Evolutionary conservation across 306 rosid genomes (phyloP).

Genomic region (Prinsepia uniflora): DNA sequence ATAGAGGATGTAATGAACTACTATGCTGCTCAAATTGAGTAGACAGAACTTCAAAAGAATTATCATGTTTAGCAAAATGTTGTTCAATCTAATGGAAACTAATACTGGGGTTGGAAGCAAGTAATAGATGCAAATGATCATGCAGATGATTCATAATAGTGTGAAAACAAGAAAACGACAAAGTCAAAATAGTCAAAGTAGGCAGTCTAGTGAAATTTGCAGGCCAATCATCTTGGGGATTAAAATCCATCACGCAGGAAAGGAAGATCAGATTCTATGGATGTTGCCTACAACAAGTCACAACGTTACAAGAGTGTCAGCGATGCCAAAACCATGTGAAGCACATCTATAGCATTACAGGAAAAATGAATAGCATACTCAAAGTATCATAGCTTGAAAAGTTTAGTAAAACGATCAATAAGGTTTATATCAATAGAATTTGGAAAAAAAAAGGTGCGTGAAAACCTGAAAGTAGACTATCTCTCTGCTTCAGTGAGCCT

Average conservation of each 20-base stretch:
- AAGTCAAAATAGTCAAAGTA: not conserved
- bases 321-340: not conserved
- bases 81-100: not conserved
- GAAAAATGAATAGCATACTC: not conserved
- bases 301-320: not conserved
- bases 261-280: not conserved
- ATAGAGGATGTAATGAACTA: not conserved
- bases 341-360: not conserved
- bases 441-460: not conserved
- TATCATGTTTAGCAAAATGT: too few species aligned
- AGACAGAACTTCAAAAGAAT: not conserved
- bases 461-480: constrained; percentile 58
- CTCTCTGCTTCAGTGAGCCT: constrained; percentile 65
- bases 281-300: not conserved
- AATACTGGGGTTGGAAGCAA: not conserved
- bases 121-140: not conserved
- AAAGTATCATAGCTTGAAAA: not conserved
- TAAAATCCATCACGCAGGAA: not conserved
- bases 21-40: not conserved
- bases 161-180: not conserved
- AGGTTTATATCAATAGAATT: not conserved
- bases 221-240: not conserved
- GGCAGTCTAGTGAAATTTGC: not conserved
- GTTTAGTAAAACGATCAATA: too few species aligned
- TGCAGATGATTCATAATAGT: not conserved